Evolutionary conservation across 345 rosid genomes (phyloP), one percentile per base, ranked within the genome.

Genomic region (Camelina neglecta): DNA sequence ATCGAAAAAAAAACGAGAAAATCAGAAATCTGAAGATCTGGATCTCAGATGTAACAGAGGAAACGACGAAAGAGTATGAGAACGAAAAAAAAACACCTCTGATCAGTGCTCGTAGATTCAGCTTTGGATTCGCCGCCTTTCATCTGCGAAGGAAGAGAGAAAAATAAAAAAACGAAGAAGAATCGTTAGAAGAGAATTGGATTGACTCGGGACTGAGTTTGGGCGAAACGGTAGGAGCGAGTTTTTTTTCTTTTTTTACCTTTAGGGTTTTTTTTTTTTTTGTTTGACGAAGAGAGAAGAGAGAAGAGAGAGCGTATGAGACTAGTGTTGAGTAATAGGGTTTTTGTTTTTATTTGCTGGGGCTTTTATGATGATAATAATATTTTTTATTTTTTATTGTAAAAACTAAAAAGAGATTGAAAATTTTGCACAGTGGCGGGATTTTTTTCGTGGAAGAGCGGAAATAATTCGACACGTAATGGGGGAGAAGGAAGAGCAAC

Each of bases 51-150:
- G 69, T 38, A 49, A 38, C 12, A 39, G 36, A 49, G 18, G 38
- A 49, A 36, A 36, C 21, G 8, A 21, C 4, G 5, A 4, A 29
- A 41, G 33, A 41, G 33, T 20, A 10, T 13, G n/a, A 65, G 45
- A 23, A 1, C 60, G 26, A 49, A 81, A 64, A 9, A 69, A 33
- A 53, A 83, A 64, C 1, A 88, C 96, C 76, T 82, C 65, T 42
- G 60, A 51, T 85, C 91, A 20, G 85, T 69, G 48, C 70, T 73
- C 65, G 29, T 81, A 3, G 83, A 13, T 15, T 76, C 90, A 18
- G 86, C 59, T 83, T 86, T 89, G 3, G 88, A 81, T 81, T 81
- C 84, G 23, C 73, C 87, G 12, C 92, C 90, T 81, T 90, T 93
- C 98, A 93, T 93, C 94, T 86, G 88, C 81, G 23, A 16, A 8